Base-by-base conservation (phyloP, 768 basidiomycete genomes). In the Agaricus subrufescens region DNA sequence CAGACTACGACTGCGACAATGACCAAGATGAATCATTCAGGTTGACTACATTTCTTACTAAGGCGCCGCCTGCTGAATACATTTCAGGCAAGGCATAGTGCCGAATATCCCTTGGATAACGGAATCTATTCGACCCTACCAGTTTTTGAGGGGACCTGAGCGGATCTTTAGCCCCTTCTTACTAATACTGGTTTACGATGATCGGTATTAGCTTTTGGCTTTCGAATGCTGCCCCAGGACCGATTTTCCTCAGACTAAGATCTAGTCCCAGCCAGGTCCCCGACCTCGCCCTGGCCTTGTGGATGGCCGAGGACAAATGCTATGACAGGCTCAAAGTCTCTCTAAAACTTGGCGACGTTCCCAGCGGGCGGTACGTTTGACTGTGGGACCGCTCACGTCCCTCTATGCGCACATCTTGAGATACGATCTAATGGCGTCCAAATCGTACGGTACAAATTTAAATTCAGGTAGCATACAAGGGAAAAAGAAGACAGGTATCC, bases 1-100 rank as follows among this genome's bases (percentile, higher is more conserved):
- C 69, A 77, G 83, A 46, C 70, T 93, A 54, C 83, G 91, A 5
- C 78, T 93, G 46, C 84, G 89, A 54, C 83, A 82, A 62, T 68
- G 69, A 58, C 19, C 56, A 58, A 48, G 31, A 12, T 11, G 11
- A 34, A 34, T 34, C 45, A 15, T 51, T 27, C 30, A 19, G 19
- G 19, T 44, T 31, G 42, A 43, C 37, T 37, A 30, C 46, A 40
- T 3, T 42, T 46, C 46, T 29, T 23, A 37, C 46, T 40, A 30
- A 34, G 43, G 29, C 34, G 12, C 25, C 37, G 19, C 46, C 50
- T 52, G 11, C 11, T 11, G 29, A 40, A 23, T 37, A 57, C 38
- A 43, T 40, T 30, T 49, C 37, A 40, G 54, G 34, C 25, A 45
- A 34, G 30, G 55, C 55, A 37, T 42, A 47, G 43, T 48, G 50